phyloP scores from a whole-genome alignment of 768 basidiomycete genomes.

The Rickenella mellea region DNA sequence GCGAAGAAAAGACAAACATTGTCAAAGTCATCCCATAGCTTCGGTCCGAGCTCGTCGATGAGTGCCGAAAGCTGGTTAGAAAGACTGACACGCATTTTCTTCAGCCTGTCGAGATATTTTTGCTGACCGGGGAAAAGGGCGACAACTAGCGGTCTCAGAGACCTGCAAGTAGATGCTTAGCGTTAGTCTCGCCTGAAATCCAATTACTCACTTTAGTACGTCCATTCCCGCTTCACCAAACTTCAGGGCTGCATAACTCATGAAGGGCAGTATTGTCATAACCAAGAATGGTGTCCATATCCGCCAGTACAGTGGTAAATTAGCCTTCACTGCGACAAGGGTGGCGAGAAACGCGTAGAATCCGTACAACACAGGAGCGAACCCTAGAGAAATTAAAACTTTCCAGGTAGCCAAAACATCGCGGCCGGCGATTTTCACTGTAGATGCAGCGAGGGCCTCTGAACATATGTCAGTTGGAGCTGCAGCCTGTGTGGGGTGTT shows the following conservation, averaged over 20 bases:
- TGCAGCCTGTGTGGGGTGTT: not conserved
- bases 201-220: slow-evolving; percentile 74
- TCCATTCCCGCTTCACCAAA: slow-evolving; percentile 98
- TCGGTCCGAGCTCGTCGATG: slow-evolving; percentile 84
- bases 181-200: slow-evolving; percentile 3
- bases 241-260: slow-evolving; percentile 89
- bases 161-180: slow-evolving; percentile 36
- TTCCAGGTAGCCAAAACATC: slow-evolving; percentile 99
- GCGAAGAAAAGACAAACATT: slow-evolving; percentile 36
- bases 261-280: slow-evolving; percentile 66
- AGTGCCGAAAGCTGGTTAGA: slow-evolving; percentile 77
- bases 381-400: slow-evolving; percentile 85
- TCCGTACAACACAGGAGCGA: slow-evolving; percentile 78
- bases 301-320: slow-evolving; percentile 51
- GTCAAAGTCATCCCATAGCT: slow-evolving; percentile 80
- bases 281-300: slow-evolving; percentile 74
- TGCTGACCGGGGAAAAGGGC: slow-evolving; percentile 86
- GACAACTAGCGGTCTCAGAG: slow-evolving; percentile 80
- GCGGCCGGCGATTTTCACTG: slow-evolving; percentile 90
- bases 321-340: slow-evolving; percentile 56
- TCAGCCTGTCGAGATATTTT: slow-evolving; percentile 65
- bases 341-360: slow-evolving; percentile 79
- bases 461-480: slow-evolving; percentile 5
- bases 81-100: slow-evolving; percentile 61
- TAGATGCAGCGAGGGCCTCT: slow-evolving; percentile 95